A percentile compares a stretch with the other conserved stretches of the same genome.
Evolutionary conservation across 2,329 filamentous ascomycete genomes (phyloP).

Genomic region (Didymella keratinophila): DNA sequence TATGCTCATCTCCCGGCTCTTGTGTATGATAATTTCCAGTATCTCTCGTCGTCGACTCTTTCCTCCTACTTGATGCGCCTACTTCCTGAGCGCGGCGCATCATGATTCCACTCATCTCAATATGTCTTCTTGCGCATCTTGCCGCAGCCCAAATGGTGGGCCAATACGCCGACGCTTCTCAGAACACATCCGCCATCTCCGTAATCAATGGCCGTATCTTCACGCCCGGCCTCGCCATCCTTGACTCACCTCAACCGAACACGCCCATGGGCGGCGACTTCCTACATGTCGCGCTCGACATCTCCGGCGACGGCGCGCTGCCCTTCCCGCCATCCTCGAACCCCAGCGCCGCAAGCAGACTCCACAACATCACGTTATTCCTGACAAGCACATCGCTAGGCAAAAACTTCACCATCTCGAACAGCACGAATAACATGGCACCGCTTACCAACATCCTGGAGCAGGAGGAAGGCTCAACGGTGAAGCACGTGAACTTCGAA

Average conservation of each 20-base stretch:
- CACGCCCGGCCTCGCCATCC: constrained; percentile 72
- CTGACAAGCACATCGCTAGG: constrained; percentile 69
- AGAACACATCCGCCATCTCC: constrained; percentile 57
- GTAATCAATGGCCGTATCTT: constrained; percentile 72
- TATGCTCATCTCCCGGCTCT: constrained; percentile 37
- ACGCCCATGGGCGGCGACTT: constrained; percentile 52
- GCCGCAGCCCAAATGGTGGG: constrained; percentile 42
- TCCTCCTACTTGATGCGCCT: not conserved
- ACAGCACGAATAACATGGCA: constrained; percentile 62
- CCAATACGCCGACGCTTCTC: constrained; percentile 29
- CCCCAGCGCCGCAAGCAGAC: constrained; percentile 62
- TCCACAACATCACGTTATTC: constrained; percentile 72
- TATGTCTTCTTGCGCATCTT: constrained; percentile 29
- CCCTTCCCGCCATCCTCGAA: constrained; percentile 63
- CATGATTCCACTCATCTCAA: constrained; percentile 27
- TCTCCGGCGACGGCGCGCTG: constrained; percentile 70
- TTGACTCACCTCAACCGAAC: constrained; percentile 62
- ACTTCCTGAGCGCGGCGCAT: constrained; percentile 1
- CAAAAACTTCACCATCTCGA: constrained; percentile 73
- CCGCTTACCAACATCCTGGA: constrained; percentile 69
- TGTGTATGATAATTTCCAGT: not conserved
- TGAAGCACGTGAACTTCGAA: constrained; percentile 76
- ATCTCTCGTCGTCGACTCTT: not conserved
- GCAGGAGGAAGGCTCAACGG: constrained; percentile 71
- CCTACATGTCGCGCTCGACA: constrained; percentile 72